Evolutionary conservation across 495 filamentous ascomycete genomes (phyloP).

Genomic region (Aspergillus biplanus): DNA sequence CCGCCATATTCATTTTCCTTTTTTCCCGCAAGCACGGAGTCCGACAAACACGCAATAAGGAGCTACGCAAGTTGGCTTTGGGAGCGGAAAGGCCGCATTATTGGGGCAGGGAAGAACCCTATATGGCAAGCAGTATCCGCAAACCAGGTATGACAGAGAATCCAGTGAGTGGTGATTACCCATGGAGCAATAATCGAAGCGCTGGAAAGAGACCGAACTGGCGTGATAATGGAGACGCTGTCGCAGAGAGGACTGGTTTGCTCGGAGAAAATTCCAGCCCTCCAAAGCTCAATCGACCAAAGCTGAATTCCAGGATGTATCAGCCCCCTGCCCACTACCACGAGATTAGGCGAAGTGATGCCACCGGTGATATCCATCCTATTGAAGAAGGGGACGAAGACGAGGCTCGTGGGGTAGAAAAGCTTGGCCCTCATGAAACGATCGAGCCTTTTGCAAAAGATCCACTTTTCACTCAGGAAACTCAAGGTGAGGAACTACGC

Average conservation of each 20-base stretch:
- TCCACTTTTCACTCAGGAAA: slow-evolving; percentile 34
- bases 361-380: slow-evolving; percentile 59
- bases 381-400: slow-evolving; percentile 78
- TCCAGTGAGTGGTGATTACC: slow-evolving; percentile 31
- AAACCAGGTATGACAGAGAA: slow-evolving; percentile 36
- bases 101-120: slow-evolving; percentile 40
- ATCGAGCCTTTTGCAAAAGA: slow-evolving; percentile 36
- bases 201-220: slow-evolving; percentile 28
- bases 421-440: slow-evolving; percentile 21
- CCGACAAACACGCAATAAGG: slow-evolving; percentile 52
- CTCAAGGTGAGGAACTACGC: slow-evolving; percentile 27
- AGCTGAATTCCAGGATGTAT: slow-evolving; percentile 26
- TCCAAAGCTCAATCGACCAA: slow-evolving; percentile 46
- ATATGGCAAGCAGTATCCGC: slow-evolving; percentile 43
- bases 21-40: slow-evolving; percentile 57
- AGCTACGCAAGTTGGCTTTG: slow-evolving; percentile 56
- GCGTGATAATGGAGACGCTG: slow-evolving; percentile 35
- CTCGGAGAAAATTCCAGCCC: slow-evolving; percentile 60
- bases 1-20: slow-evolving; percentile 58
- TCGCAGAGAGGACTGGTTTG: slow-evolving; percentile 58
- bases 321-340: slow-evolving; percentile 40
- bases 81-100: slow-evolving; percentile 51
- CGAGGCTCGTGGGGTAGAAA: slow-evolving; percentile 33
- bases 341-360: slow-evolving; percentile 50
- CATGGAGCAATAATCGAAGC: slow-evolving; percentile 44